Evolutionary conservation across 2,329 filamentous ascomycete genomes (phyloP), one percentile per base, ranked within the genome.

Genomic region (Thielaviopsis cerberus): DNA sequence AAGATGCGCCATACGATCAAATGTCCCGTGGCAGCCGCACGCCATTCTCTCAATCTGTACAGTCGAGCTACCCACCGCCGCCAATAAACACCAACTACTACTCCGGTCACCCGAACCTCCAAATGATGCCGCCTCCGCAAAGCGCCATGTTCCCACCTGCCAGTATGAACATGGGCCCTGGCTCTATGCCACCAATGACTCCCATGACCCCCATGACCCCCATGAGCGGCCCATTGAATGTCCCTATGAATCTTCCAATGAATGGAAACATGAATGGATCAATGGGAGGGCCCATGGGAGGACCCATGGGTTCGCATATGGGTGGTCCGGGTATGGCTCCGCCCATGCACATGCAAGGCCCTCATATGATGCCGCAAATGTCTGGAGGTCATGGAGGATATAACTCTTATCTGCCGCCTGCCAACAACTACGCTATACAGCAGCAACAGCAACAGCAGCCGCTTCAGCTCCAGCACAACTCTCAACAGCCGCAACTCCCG

Each of bases 1-100:
- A 59, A 17, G 58, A 59, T n/a, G 22, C 25, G 26, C 37, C 58
- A 6, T 37, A 59, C 27, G 52, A 55, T 10, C 59, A 59, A 22
- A 54, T 58, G 30, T 62, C 60, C 22, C 61, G 55, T 30, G 59
- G 57, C 45, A 58, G 58, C 34, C 55, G 57, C n/a, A 57, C 54
- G 23, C 54, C 56, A 17, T 54, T 62, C 55, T 45, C 26, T 23
- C 11, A 56, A 17, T 23, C 17, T 15, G 15, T 58, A 54, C 25
- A 37, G 30, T n/a, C 53, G 48, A 41, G 57, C 30, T 53, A 54
- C 23, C 56, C 59, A 26, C 41, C 57, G 23, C 48, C 51, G 27
- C 26, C 51, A 7, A 22, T 48, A 30, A 55, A 59, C 58, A 56
- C 15, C 26, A 51, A 52, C 51, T 53, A 54, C 51, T 34, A 51